phyloP scores from a whole-genome alignment of 2,329 filamentous ascomycete genomes.

The Claviceps spartinae region DNA sequence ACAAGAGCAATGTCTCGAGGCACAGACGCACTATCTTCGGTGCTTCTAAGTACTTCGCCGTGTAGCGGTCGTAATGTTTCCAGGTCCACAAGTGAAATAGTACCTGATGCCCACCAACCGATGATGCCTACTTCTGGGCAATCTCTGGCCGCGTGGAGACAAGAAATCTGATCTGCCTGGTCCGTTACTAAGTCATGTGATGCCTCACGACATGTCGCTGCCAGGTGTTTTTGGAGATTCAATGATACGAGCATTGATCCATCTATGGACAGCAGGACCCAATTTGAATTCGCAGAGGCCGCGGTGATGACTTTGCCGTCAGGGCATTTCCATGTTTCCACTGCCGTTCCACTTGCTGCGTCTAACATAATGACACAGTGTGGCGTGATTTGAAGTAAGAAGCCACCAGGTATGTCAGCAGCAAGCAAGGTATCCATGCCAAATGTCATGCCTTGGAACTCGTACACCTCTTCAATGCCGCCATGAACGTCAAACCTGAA shows the following conservation, averaged over 20 bases:
- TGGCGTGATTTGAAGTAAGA: constrained; percentile 65
- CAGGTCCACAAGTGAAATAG: constrained; percentile 60
- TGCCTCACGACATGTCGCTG: constrained; percentile 45
- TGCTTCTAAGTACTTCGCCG: constrained; percentile 45
- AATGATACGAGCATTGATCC: constrained; percentile 62
- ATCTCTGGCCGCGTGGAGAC: constrained; percentile 58
- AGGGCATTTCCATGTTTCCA: constrained; percentile 44
- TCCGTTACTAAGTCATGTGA: constrained; percentile 29
- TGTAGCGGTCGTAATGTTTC: constrained; percentile 51
- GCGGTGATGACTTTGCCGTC: constrained; percentile 52
- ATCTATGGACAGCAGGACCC: constrained; percentile 60
- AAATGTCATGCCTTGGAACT: constrained; percentile 58
- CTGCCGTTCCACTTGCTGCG: constrained; percentile 37
- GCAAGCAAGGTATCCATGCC: constrained; percentile 59
- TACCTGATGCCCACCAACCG: constrained; percentile 78
- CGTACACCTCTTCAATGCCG: constrained; percentile 75
- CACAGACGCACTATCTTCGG: constrained; percentile 58
- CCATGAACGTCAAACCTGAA: constrained; percentile 64
- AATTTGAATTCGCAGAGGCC: constrained; percentile 58
- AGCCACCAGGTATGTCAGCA: constrained; percentile 47
- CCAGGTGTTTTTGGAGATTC: constrained; percentile 44
- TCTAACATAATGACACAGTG: constrained; percentile 50
- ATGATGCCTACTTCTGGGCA: constrained; percentile 57
- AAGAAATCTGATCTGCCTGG: constrained; percentile 61
- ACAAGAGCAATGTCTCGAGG: constrained; percentile 72